Evolutionary conservation across 2,329 filamentous ascomycete species (phyloP), one percentile per base, ranked within the genome.

Genomic region (Paramyrothecium roridum): DNA sequence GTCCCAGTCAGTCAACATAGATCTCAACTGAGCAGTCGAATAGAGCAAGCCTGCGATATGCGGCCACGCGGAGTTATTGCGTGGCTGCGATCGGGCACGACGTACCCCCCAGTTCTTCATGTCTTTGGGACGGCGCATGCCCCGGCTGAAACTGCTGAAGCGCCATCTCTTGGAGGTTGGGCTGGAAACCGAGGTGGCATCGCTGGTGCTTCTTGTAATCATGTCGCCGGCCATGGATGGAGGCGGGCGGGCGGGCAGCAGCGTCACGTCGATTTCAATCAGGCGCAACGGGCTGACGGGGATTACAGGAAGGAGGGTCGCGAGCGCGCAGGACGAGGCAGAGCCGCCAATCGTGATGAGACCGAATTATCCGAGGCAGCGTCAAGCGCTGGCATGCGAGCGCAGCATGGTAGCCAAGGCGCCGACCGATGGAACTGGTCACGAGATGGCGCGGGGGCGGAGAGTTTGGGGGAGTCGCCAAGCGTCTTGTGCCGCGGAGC

Each of bases 201-300:
- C 69, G 56, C 65, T 67, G 7, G 61, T 61, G 49, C 62, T 65
- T 55, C 67, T 66, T n/a, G 68, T 63, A 52, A 70, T 67, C 65
- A 66, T 67, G 48, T 60, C 56, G 57, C 57, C 45, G 58, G 56
- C 58, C 56, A 60, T 61, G 37, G 50, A 54, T 56, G 43, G 46
- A 46, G 49, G 49, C 48, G 46, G 45, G 46, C 54, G 48, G 40
- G 56, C n/a, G 34, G 10, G 56, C 53, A 43, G 55, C 56, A 57
- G 62, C n/a, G n/a, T n/a, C n/a, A 50, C 19, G 48, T 26, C 23
- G 48, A 30, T n/a, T 19, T 11, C 20, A 13, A 16, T 19, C 46
- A 48, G 23, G 46, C 20, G 19, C 20, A 23, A 19, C 13, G 19
- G 22, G 7, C n/a, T n/a, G 8, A 8, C 20, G 46, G 20, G 16